A percentile compares a stretch with the other conserved stretches of the same genome.
Conservation (phyloP, 2,329 filamentous ascomycete species). For the Trichoderma cornu-damae region DNA sequence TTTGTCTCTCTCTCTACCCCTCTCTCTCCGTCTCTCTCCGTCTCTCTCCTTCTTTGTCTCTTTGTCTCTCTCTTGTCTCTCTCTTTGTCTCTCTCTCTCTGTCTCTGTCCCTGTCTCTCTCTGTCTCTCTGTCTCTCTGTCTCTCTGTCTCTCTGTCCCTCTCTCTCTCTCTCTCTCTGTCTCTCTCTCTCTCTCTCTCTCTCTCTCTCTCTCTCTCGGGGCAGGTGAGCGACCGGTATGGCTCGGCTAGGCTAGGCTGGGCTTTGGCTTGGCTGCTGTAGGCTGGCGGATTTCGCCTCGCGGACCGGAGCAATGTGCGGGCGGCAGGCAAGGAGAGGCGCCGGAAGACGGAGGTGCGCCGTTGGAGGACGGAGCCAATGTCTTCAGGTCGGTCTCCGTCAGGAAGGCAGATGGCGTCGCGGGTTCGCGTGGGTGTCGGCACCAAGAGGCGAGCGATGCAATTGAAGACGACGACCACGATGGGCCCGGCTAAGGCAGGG, state of each 20-base stretch:
- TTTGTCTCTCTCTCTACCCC: too few relatives aligned
- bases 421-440: background rate
- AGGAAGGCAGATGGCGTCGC: background rate
- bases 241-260: background rate
- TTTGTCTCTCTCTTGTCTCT: too few relatives aligned
- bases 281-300: background rate
- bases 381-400: background rate
- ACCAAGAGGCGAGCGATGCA: background rate
- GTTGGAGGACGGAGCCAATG: background rate
- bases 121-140: too few relatives aligned
- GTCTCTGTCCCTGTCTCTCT: background rate
- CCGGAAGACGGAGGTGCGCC: constrained; percentile 10
- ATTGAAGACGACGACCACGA: constrained; percentile 9
- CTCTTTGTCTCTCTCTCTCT: background rate
- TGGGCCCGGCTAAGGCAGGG: constrained; percentile 8
- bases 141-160: too few relatives aligned
- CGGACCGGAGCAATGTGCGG: background rate
- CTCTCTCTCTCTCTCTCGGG: background rate
- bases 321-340: background rate
- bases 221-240: background rate
- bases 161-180: background rate
- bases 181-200: background rate
- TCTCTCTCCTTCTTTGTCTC: too few relatives aligned
- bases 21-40: too few relatives aligned
- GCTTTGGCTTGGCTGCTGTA: background rate